Conservation (phyloP, 495 filamentous ascomycete genomes). For the Recurvomyces mirabilis region DNA sequence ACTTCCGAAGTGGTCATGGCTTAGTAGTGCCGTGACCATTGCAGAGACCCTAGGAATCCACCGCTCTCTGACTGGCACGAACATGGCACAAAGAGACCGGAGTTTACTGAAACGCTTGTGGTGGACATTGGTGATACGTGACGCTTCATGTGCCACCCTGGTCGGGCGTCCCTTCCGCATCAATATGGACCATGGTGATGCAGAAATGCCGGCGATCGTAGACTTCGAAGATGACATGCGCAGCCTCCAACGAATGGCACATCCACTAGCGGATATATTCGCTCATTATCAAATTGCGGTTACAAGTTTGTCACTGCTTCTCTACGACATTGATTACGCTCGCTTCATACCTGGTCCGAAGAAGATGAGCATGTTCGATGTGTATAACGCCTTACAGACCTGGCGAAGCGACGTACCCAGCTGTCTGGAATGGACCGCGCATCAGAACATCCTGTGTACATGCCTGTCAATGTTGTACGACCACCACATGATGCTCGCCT, state of each 20-base stretch:
- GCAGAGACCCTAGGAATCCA: conserved; percentile 11
- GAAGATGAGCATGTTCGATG: not conserved
- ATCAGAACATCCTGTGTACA: not conserved
- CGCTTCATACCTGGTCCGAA: conserved; percentile 4
- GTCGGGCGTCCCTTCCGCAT: conserved; percentile 11
- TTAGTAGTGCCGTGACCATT: conserved; percentile 7
- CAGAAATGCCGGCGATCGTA: not conserved
- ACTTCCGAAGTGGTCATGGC: conserved; percentile 6
- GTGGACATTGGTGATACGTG: conserved; percentile 10
- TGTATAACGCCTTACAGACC: not conserved
- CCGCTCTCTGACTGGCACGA: not conserved
- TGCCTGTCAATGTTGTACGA: conserved; percentile 6
- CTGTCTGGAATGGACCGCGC: not conserved
- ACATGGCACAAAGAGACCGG: conserved; percentile 5
- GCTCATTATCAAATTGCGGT: conserved; percentile 7
- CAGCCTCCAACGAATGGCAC: not conserved
- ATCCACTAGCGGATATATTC: not conserved
- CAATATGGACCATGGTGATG: conserved; percentile 6
- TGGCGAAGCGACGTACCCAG: conserved; percentile 3
- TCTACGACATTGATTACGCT: conserved; percentile 7
- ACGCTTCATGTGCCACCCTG: conserved; percentile 5
- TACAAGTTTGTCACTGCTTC: conserved; percentile 6
- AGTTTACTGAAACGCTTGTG: conserved; percentile 6
- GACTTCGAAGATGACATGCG: conserved; percentile 8
- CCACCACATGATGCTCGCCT: conserved; percentile 8